These are phyloP conservation scores for Colletotrichum sp. DNA, from an alignment of 2,329 filamentous ascomycete genomes.

Conservation along the genomic window DNA sequence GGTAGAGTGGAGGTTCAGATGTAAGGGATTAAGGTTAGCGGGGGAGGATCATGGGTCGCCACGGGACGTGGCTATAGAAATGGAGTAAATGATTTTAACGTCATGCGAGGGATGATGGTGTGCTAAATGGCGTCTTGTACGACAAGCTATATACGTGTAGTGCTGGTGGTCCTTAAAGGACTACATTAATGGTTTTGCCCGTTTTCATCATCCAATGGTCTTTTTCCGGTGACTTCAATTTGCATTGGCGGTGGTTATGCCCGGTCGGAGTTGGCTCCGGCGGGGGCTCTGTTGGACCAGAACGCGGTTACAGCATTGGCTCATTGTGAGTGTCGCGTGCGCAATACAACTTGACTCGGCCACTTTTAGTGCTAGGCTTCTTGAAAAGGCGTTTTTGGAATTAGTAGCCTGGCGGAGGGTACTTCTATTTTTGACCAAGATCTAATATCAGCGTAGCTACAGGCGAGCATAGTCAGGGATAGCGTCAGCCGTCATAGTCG, in stretches of 20 bases:
- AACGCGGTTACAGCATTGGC: background rate
- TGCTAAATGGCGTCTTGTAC: slow-evolving; percentile 34
- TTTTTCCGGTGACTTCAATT: rapidly evolving
- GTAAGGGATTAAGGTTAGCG: slow-evolving; percentile 42
- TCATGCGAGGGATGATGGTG: slow-evolving; percentile 21
- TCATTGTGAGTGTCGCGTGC: background rate
- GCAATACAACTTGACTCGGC: background rate
- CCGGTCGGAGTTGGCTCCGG: background rate
- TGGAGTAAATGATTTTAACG: slow-evolving; percentile 23
- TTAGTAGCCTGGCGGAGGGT: too few species aligned
- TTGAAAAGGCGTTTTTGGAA: background rate
- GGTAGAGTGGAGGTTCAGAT: slow-evolving; percentile 90
- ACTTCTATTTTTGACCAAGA: too few species aligned
- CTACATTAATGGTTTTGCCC: slow-evolving; percentile 21
- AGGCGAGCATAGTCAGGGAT: too few species aligned
- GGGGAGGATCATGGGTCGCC: slow-evolving; percentile 17
- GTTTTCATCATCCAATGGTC: background rate
- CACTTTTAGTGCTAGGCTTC: background rate
- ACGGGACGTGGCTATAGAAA: slow-evolving; percentile 21
- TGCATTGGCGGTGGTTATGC: rapidly evolving
- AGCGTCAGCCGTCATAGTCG: background rate
- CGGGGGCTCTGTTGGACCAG: background rate
- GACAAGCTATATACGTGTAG: slow-evolving; percentile 40
- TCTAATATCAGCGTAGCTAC: too few species aligned
- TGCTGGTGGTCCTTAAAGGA: slow-evolving; percentile 33